These are phyloP conservation scores for Jatropha podagrica DNA, from an alignment of 441 rosid genomes.

Conservation along the genomic window DNA sequence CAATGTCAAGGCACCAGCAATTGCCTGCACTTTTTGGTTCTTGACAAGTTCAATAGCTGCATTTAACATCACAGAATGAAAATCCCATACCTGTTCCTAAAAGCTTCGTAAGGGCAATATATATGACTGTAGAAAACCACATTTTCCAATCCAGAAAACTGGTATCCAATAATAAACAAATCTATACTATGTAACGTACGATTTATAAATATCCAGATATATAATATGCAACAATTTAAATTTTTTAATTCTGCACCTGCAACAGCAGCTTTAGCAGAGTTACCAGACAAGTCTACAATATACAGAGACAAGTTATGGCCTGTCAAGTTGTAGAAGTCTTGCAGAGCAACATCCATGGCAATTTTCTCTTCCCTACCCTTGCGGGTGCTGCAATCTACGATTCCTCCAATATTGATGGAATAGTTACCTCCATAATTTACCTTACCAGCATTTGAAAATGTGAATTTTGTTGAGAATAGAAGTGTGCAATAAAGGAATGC, in stretches of 20 bases:
- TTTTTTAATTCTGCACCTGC: not conserved
- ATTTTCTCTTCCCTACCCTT: not conserved
- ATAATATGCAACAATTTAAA: too few species aligned
- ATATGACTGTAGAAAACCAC: too few species aligned
- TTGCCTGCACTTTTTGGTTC: constrained; percentile 7
- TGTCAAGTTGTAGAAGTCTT: constrained; percentile 1
- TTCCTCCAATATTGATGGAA: not conserved
- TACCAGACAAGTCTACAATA: not conserved
- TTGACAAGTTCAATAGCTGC: constrained; percentile 2
- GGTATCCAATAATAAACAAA: too few species aligned
- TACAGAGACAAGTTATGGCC: constrained; percentile 5
- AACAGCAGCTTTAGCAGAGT: not conserved
- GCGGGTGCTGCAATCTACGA: not conserved
- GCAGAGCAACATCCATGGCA: constrained; percentile 5
- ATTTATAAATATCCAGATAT: too few species aligned
- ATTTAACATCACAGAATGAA: not conserved
- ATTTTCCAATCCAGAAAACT: too few species aligned
- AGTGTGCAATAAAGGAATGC: not conserved
- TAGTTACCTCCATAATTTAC: not conserved
- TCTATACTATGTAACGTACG: too few species aligned
- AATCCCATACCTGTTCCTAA: too few species aligned
- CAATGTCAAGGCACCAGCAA: constrained; percentile 8
- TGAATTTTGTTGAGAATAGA: not conserved
- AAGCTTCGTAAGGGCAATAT: too few species aligned
- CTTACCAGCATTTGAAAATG: not conserved